Percentiles rank a stretch among this genome's conserved stretches.
Conservation (phyloP, 2,329 filamentous ascomycete genomes). For the Talaromyces sp. region DNA sequence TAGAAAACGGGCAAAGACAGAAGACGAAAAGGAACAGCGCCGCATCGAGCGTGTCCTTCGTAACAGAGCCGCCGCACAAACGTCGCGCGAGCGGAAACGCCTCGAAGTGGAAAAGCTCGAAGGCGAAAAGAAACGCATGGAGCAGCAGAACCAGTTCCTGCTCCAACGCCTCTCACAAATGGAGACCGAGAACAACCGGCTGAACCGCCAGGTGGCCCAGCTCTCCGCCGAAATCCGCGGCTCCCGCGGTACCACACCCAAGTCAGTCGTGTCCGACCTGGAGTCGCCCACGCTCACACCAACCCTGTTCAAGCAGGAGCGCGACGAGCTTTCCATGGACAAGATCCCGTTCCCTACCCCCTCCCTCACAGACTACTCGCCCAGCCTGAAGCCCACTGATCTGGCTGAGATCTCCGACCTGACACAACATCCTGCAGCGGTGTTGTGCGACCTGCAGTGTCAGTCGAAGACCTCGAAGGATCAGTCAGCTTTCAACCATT, state of each 20-base stretch:
- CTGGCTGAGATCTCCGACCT: conserved; percentile 65
- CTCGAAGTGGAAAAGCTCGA: conserved; percentile 81
- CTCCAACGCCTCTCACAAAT: conserved; percentile 59
- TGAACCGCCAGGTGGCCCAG: conserved; percentile 47
- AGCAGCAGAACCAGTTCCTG: conserved; percentile 67
- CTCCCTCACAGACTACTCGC: conserved; percentile 34
- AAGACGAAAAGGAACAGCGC: conserved; percentile 97
- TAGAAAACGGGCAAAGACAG: conserved; percentile 96
- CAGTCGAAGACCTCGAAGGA: conserved; percentile 64
- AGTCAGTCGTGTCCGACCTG: conserved; percentile 28
- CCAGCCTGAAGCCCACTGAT: conserved; percentile 36
- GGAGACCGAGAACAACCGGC: conserved; percentile 49
- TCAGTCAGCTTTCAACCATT: conserved; percentile 26
- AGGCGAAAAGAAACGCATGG: conserved; percentile 58
- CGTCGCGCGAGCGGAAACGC: conserved; percentile 89
- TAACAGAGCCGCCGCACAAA: conserved; percentile 93
- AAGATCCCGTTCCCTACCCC: conserved; percentile 37
- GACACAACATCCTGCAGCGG: conserved; percentile 99
- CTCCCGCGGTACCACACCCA: conserved; percentile 35
- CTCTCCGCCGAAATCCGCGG: conserved; percentile 42
- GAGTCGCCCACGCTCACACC: conserved; percentile 36
- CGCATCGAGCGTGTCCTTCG: conserved; percentile 95
- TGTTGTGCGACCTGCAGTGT: conserved; percentile 99
- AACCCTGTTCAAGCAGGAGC: conserved; percentile 41
- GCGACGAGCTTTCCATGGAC: conserved; percentile 36